These are phyloP conservation scores for Cordyceps militaris DNA, from an alignment of 2,329 filamentous ascomycete species.

Conservation along the genomic window DNA sequence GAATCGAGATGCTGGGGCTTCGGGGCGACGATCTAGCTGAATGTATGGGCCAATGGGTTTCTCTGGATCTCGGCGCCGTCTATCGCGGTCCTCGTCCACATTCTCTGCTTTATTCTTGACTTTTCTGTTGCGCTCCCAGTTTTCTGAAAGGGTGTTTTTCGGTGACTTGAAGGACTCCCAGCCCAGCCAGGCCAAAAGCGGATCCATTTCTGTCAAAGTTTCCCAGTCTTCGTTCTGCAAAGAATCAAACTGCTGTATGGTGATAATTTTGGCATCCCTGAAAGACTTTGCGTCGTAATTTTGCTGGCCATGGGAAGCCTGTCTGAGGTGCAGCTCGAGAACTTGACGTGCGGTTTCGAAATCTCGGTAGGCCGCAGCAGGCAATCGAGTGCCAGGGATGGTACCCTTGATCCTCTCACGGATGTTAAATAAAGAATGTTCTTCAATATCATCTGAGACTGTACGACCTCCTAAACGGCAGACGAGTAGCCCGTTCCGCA, in stretches of 20 bases:
- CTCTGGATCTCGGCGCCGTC: not conserved
- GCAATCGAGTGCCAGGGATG: not conserved
- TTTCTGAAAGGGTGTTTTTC: not conserved
- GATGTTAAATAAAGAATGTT: conserved; percentile 59
- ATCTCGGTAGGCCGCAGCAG: not conserved
- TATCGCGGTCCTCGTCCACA: not conserved
- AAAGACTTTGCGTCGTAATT: not conserved
- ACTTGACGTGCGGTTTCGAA: not conserved
- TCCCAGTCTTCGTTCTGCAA: conserved; percentile 43
- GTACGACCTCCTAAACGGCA: conserved; percentile 59
- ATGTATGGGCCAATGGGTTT: conserved; percentile 6
- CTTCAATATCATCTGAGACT: conserved; percentile 56
- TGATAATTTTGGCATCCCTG: conserved; percentile 42
- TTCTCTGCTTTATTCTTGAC: not conserved
- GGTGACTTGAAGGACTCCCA: not conserved
- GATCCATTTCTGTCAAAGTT: conserved; percentile 1
- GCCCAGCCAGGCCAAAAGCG: conserved; percentile 16
- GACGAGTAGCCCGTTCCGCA: conserved; percentile 32
- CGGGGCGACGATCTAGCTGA: conserved; percentile 13
- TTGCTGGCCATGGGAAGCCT: not conserved
- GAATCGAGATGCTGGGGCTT: conserved; percentile 8
- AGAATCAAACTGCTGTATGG: conserved; percentile 54
- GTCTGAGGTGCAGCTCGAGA: not conserved
- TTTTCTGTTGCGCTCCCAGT: not conserved
- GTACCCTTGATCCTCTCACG: conserved; percentile 24